Percentiles rank a stretch among this genome's conserved stretches.
Conservation (phyloP, 208 protist species). For the Trichomonas gallinae region DNA sequence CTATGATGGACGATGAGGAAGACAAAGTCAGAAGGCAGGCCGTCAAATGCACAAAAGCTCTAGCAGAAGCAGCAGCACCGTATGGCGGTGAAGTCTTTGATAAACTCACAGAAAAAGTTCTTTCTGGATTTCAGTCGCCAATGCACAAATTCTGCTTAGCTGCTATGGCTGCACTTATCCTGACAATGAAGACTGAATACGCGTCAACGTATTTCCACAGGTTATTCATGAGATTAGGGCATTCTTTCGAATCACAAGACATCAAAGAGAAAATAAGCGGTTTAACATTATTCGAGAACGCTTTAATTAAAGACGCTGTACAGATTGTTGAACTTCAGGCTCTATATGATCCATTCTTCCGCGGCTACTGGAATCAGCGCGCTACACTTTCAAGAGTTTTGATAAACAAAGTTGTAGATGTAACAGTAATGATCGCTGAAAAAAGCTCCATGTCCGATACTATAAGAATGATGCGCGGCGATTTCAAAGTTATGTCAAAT, state of each 20-base stretch:
- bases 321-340: constrained; percentile 69
- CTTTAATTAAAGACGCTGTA: constrained; percentile 85
- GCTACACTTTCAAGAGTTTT: constrained; percentile 82
- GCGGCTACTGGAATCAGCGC: constrained; percentile 79
- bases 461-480: constrained; percentile 68
- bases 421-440: constrained; percentile 75
- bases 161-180: constrained; percentile 92
- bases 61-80: constrained; percentile 83
- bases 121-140: constrained; percentile 67
- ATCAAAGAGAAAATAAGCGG: constrained; percentile 97
- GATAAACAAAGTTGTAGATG: constrained; percentile 61
- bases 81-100: constrained; percentile 86
- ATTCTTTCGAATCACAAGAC: constrained; percentile 68
- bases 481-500: constrained; percentile 93
- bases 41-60: constrained; percentile 72
- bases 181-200: constrained; percentile 88
- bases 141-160: constrained; percentile 84
- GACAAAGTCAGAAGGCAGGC: constrained; percentile 79
- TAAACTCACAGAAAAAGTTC: constrained; percentile 65
- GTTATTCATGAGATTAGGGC: constrained; percentile 80
- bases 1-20: constrained; percentile 77
- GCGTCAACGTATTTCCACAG: constrained; percentile 80
- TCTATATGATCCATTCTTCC: constrained; percentile 65
- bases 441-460: constrained; percentile 75
- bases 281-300: constrained; percentile 87